phyloP scores from a whole-genome alignment of 139 green algal genomes.

The Auxenochlorella pyrenoidosa region DNA sequence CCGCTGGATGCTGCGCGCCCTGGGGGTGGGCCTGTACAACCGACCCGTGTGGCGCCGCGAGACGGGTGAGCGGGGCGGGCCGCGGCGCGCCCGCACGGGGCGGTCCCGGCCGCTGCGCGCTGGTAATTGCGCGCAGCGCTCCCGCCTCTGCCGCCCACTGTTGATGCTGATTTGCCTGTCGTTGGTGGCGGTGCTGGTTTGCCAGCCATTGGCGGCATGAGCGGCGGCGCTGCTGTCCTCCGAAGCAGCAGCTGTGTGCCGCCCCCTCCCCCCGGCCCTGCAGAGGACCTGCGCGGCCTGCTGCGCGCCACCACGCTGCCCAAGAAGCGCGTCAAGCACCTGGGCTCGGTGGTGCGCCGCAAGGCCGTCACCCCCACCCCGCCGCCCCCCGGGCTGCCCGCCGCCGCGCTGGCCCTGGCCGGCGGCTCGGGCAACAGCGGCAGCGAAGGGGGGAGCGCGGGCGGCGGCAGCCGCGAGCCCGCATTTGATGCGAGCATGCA shows the following conservation, averaged over 20 bases:
- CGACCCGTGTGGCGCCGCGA: conserved; percentile 45
- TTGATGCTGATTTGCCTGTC: too few species aligned
- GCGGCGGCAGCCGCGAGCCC: neutral
- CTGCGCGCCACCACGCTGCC: conserved; percentile 22
- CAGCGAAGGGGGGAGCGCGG: neutral
- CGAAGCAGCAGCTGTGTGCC: neutral
- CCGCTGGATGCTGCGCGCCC: conserved; percentile 47
- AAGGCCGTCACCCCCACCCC: neutral
- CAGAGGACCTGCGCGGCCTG: conserved; percentile 27
- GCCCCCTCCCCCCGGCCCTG: neutral
- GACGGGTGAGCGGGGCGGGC: conserved; percentile 1
- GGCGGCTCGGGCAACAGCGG: neutral
- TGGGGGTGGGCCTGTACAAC: conserved; percentile 42
- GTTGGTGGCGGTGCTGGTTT: too few species aligned
- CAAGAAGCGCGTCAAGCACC: neutral
- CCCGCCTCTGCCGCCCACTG: too few species aligned
- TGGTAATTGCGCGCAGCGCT: too few species aligned
- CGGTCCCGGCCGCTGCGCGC: too few species aligned
- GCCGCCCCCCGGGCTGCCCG: neutral
- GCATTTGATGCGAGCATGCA: neutral
- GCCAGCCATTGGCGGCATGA: too few species aligned
- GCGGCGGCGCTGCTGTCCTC: too few species aligned
- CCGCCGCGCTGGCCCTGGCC: too few species aligned
- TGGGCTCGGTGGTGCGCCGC: conserved; percentile 28
- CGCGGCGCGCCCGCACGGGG: too few species aligned